Evolutionary conservation across 2,329 filamentous ascomycete genomes (phyloP).

Genomic region (Tolypocladium tundrense): DNA sequence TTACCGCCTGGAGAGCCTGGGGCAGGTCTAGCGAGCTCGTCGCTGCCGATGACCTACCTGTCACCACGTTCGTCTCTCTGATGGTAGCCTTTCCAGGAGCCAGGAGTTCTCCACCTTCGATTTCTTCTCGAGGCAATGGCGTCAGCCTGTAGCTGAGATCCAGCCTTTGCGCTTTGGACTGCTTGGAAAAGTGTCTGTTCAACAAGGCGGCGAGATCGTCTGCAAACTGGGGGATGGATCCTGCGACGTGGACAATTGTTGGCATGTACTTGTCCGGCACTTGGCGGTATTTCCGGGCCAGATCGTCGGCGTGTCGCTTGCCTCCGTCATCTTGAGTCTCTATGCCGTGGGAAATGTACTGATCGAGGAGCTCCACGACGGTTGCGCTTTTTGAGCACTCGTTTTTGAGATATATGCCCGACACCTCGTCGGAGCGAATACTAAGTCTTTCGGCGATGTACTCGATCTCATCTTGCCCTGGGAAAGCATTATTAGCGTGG

Average conservation of each 20-base stretch:
- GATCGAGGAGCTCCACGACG: conserved; percentile 31
- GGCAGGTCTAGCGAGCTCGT: conserved; percentile 10
- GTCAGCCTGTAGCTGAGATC: conserved; percentile 27
- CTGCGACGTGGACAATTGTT: conserved; percentile 30
- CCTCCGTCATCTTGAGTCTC: conserved; percentile 18
- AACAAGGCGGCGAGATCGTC: conserved; percentile 31
- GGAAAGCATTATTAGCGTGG: background rate
- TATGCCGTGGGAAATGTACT: conserved; percentile 28
- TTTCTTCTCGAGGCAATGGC: conserved; percentile 16
- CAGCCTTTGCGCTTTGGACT: conserved; percentile 23
- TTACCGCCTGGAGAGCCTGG: conserved; percentile 17
- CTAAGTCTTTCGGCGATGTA: conserved; percentile 34
- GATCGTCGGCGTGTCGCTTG: conserved; percentile 18
- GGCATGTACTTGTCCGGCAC: conserved; percentile 32
- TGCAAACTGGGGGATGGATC: conserved; percentile 20
- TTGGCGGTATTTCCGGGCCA: conserved; percentile 27
- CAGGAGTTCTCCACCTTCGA: conserved; percentile 3
- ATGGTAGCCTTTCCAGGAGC: background rate
- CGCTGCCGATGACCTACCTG: background rate
- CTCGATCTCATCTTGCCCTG: conserved; percentile 28
- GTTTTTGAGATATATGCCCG: conserved; percentile 27
- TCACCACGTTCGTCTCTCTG: background rate
- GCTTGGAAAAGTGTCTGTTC: conserved; percentile 31
- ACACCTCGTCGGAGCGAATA: conserved; percentile 29
- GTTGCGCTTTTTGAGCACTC: conserved; percentile 28